Conservation (phyloP, 1,284 basidiomycete species). For the Ustilago curta region DNA sequence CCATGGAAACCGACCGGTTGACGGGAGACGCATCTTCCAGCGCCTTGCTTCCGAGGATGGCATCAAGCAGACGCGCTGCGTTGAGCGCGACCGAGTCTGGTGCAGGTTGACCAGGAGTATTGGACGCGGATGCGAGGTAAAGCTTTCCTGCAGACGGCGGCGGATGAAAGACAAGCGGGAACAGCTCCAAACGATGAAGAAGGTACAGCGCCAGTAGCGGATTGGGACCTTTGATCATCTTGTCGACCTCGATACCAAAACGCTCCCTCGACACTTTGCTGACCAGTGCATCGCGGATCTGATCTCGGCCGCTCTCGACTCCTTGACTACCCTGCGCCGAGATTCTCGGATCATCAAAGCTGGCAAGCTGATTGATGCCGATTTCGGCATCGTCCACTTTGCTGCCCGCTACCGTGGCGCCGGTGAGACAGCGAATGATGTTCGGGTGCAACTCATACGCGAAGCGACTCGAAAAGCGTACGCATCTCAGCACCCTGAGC, state of each 20-base stretch:
- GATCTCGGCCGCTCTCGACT: slow-evolving; percentile 65
- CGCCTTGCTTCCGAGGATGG: slow-evolving; percentile 24
- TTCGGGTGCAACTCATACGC: slow-evolving; percentile 83
- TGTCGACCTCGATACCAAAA: slow-evolving; percentile 69
- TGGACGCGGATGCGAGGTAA: neutral
- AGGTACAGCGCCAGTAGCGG: slow-evolving; percentile 58
- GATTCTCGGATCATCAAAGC: slow-evolving; percentile 39
- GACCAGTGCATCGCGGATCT: slow-evolving; percentile 71
- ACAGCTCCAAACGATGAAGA: slow-evolving; percentile 58
- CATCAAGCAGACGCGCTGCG: slow-evolving; percentile 45
- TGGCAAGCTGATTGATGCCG: slow-evolving; percentile 18
- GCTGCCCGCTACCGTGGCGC: slow-evolving; percentile 8
- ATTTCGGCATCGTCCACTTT: slow-evolving; percentile 12
- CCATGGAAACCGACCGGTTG: slow-evolving; percentile 33
- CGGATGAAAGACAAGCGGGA: slow-evolving; percentile 58
- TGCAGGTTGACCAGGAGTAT: slow-evolving; percentile 7
- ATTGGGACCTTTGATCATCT: slow-evolving; percentile 67
- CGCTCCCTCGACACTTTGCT: slow-evolving; percentile 67
- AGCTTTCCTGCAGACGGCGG: slow-evolving; percentile 41
- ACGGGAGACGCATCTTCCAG: slow-evolving; percentile 11
- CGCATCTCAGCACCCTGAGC: slow-evolving; percentile 86
- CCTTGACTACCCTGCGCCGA: slow-evolving; percentile 10
- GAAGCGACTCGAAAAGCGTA: slow-evolving; percentile 91
- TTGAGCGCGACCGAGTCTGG: slow-evolving; percentile 39
- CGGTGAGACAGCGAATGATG: slow-evolving; percentile 70